Conservation (phyloP, 352 stramenopile genomes). For the Phytopythium boreale region DNA sequence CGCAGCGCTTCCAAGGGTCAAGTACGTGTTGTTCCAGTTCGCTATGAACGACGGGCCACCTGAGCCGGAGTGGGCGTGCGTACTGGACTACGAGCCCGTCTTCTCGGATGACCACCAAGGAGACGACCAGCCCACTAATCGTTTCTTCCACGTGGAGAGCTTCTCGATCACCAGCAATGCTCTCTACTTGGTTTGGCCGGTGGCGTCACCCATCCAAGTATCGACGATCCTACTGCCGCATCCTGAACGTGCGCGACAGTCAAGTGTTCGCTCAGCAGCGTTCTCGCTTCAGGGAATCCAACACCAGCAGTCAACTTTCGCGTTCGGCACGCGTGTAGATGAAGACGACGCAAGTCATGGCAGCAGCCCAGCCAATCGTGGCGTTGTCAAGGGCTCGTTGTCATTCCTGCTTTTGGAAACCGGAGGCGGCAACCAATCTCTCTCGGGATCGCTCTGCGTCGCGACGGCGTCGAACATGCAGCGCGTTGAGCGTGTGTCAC, state of each 20-base stretch:
- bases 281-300: conserved; percentile 73
- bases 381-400: conserved; percentile 57
- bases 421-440: conserved; percentile 23
- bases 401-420: conserved; percentile 62
- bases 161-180: conserved; percentile 53
- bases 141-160: conserved; percentile 61
- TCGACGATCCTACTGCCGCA: conserved; percentile 58
- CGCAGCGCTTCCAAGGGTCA: conserved; percentile 25
- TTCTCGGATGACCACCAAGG: conserved; percentile 32
- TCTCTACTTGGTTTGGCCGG: conserved; percentile 72
- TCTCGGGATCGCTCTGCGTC: conserved; percentile 44
- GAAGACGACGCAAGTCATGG: conserved; percentile 20
- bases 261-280: conserved; percentile 44
- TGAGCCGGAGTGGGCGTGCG: conserved; percentile 52
- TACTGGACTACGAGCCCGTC: conserved; percentile 64
- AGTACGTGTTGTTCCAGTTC: conserved; percentile 78
- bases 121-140: conserved; percentile 9
- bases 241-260: conserved; percentile 23
- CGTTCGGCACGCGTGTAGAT: conserved; percentile 54
- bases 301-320: conserved; percentile 33
- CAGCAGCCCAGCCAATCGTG: conserved; percentile 12
- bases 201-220: conserved; percentile 56
- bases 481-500: conserved; percentile 32
- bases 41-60: conserved; percentile 29
- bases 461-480: conserved; percentile 71